Conservation (phyloP, 768 basidiomycete species). For the Sarcodon sp. region DNA sequence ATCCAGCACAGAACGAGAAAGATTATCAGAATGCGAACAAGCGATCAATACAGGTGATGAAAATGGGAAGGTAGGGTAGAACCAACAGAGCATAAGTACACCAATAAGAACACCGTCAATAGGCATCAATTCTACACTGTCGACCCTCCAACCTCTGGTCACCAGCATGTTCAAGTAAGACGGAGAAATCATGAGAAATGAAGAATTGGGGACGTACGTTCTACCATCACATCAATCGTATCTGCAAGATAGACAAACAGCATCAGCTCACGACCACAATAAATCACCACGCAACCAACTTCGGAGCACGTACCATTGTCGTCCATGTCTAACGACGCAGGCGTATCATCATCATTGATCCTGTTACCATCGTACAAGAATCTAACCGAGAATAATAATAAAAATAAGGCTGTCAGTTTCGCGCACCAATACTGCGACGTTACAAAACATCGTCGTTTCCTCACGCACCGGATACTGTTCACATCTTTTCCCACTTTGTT, state of each 20-base stretch:
- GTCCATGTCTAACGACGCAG: constrained; percentile 76
- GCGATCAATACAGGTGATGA: not conserved
- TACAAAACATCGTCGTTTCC: constrained; percentile 2
- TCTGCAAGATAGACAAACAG: constrained; percentile 27
- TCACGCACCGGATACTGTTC: constrained; percentile 65
- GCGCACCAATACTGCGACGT: constrained; percentile 1
- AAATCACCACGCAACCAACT: not conserved
- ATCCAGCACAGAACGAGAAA: too few relatives aligned
- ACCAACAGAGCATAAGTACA: not conserved
- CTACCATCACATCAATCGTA: constrained; percentile 94
- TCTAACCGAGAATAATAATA: constrained; percentile 23
- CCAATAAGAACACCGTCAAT: not conserved
- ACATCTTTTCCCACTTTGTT: constrained; percentile 89
- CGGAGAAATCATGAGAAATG: constrained; percentile 3
- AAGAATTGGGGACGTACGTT: constrained; percentile 48
- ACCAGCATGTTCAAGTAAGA: not conserved
- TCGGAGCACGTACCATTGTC: constrained; percentile 50
- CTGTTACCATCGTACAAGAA: constrained; percentile 85
- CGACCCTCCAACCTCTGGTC: not conserved
- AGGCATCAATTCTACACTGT: not conserved
- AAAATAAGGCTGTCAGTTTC: not conserved
- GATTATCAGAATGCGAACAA: too few relatives aligned
- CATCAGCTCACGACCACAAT: constrained; percentile 2
- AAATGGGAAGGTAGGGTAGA: not conserved
- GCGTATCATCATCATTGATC: constrained; percentile 86